Base-by-base conservation (phyloP, 441 rosid species). In the Breynia disticha region DNA sequence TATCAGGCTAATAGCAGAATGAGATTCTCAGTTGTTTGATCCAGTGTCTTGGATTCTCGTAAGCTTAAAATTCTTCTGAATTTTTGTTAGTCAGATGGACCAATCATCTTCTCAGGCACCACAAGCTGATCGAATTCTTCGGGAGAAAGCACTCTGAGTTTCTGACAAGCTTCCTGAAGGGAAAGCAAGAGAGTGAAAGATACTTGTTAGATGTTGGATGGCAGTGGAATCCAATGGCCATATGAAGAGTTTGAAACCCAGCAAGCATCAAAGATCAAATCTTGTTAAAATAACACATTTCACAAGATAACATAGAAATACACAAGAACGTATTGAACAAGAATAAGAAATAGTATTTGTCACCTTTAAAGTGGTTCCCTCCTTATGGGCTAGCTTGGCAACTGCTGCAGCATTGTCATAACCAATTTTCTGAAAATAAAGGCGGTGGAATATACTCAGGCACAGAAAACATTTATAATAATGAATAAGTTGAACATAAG, bases 401-500 rank as follows among this genome's bases (percentile, higher is more conserved):
- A 91, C 98, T 50, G 91, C 94, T 12, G 98, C 98, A 45, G 97
- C 98, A 59, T 86, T 86, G 76, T 91, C 98, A 62, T 88, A 88
- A 12, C 98, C 97, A 65, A 88, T 88, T 91, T 88, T 87, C 98
- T 91, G 73, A 18, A n/a, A 64, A 41, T 10, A 52, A 21, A 70
- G 32, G 19, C 10, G n/a, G 46, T 16, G 50, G 47, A n/a, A n/a
- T 46, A 50, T 45, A 49, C 28, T 46, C 7, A 16, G 48, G 42
- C 11, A 61, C 13, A 16, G 14, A 54, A 17, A 57, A 19, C 1
- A 32, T 11, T 32, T 42, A 38, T 21, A 46, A 54, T 39, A 32
- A 18, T n/a, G n/a, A n/a, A n/a, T 50, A 59, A 56, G 5, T 61
- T 14, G 45, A 11, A 20, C 8, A 37, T 24, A 39, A n/a, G n/a